Conservation (phyloP, 2,329 filamentous ascomycete genomes). For the Huntiella savannae region DNA sequence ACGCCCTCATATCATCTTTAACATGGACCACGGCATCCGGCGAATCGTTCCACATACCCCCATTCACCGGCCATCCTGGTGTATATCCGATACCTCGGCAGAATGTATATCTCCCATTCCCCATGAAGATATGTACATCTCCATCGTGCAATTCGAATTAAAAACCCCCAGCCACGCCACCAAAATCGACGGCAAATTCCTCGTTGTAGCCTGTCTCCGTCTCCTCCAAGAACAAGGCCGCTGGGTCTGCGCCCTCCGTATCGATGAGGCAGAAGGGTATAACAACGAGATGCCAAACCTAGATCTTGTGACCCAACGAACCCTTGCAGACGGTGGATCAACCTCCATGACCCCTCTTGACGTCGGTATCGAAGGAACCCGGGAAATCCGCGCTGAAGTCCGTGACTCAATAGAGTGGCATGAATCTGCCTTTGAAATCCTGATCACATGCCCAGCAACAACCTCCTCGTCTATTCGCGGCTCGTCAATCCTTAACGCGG, state of each 20-base stretch:
- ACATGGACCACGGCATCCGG: conserved; percentile 5
- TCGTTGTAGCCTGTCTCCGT: conserved; percentile 9
- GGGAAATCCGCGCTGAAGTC: conserved; percentile 11
- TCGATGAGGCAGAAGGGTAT: conserved; percentile 10
- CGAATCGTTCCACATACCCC: conserved; percentile 8
- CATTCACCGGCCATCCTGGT: conserved; percentile 7
- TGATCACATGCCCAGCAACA: conserved; percentile 6
- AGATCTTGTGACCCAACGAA: not conserved
- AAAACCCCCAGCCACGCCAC: conserved; percentile 8
- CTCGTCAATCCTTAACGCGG: not conserved
- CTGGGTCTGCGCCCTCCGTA: conserved; percentile 9
- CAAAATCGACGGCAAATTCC: conserved; percentile 10
- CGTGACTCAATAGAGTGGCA: conserved; percentile 11
- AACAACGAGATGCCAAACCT: conserved; percentile 9
- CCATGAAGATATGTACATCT: conserved; percentile 8
- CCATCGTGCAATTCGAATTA: conserved; percentile 9
- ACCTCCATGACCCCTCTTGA: conserved; percentile 8
- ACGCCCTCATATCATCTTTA: conserved; percentile 8
- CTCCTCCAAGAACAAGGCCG: conserved; percentile 4
- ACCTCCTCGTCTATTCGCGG: not conserved
- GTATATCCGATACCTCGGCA: not conserved
- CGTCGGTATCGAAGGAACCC: conserved; percentile 9
- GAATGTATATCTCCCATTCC: conserved; percentile 9
- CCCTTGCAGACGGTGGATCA: conserved; percentile 1
- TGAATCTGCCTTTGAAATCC: conserved; percentile 8